A percentile compares a stretch with the other conserved stretches of the same genome.
Conservation (phyloP, 2,329 filamentous ascomycete species). For the Monosporascus sp. region DNA sequence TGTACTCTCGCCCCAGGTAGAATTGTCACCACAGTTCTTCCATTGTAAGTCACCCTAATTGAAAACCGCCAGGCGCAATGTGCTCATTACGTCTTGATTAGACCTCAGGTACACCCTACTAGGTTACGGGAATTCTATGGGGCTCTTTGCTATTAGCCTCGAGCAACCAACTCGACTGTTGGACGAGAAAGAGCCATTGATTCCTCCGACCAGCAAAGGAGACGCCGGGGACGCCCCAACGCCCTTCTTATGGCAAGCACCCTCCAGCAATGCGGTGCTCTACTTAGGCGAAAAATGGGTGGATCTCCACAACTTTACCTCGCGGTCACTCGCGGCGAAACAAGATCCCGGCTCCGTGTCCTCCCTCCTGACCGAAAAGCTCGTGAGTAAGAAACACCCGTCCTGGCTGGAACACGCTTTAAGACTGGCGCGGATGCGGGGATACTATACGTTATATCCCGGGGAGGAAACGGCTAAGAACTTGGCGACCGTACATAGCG, state of each 20-base stretch:
- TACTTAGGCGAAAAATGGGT: slow-evolving; percentile 83
- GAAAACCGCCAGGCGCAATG: neutral
- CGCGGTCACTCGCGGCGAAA: slow-evolving; percentile 50
- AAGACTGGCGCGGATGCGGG: slow-evolving; percentile 68
- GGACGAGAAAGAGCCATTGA: slow-evolving; percentile 54
- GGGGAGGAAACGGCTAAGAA: slow-evolving; percentile 46
- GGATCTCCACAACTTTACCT: slow-evolving; percentile 76
- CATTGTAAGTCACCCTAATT: slow-evolving; percentile 51
- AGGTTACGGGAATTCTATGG: slow-evolving; percentile 67
- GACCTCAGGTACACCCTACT: slow-evolving; percentile 73
- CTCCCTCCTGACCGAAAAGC: slow-evolving; percentile 43
- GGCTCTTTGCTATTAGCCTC: slow-evolving; percentile 74
- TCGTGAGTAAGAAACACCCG: slow-evolving; percentile 23
- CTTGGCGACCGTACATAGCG: slow-evolving; percentile 70
- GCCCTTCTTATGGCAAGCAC: slow-evolving; percentile 79
- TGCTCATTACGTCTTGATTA: slow-evolving; percentile 18
- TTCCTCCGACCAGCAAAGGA: slow-evolving; percentile 28
- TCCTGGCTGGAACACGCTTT: slow-evolving; percentile 56
- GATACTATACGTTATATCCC: slow-evolving; percentile 78
- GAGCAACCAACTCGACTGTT: slow-evolving; percentile 62
- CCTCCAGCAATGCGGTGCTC: slow-evolving; percentile 74
- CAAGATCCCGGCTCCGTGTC: slow-evolving; percentile 30
- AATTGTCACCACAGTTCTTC: slow-evolving; percentile 76
- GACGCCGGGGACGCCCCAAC: slow-evolving; percentile 29
- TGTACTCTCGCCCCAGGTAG: slow-evolving; percentile 74